These are phyloP conservation scores for Solanum piurae DNA, from an alignment of 257 asterid genomes.

Conservation along the genomic window DNA sequence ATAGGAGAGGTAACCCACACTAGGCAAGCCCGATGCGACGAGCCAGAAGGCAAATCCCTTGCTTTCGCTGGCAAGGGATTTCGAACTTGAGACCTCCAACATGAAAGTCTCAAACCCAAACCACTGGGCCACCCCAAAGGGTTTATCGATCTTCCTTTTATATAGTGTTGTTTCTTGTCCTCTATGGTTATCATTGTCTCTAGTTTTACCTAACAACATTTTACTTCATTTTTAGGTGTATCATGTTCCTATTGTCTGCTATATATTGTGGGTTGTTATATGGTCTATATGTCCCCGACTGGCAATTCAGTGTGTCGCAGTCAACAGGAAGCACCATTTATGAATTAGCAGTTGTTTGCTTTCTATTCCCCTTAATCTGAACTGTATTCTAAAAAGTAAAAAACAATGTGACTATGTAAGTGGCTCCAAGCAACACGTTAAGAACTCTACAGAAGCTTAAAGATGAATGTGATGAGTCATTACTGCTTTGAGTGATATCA, in stretches of 20 bases:
- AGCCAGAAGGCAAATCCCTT: no score
- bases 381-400: not conserved
- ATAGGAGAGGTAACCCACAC: no score
- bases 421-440: not conserved
- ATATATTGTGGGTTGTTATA: conserved; percentile 45
- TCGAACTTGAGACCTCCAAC: no score
- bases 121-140: no score
- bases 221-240: conserved; percentile 33
- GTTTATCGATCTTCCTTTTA: no score
- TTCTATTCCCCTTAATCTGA: not conserved
- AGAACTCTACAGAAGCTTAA: not conserved
- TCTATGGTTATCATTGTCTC: not conserved
- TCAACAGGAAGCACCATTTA: conserved; percentile 28
- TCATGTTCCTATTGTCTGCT: conserved; percentile 28
- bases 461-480: not conserved
- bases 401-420: not conserved
- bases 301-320: conserved; percentile 35
- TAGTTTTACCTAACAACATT: not conserved
- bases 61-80: no score
- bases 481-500: not conserved
- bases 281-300: conserved; percentile 67
- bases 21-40: no score
- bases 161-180: not conserved
- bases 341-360: conserved; percentile 16
- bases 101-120: no score